These are phyloP conservation scores for Flaveria linearis DNA, from an alignment of 129 eudicot species.

Conservation along the genomic window DNA sequence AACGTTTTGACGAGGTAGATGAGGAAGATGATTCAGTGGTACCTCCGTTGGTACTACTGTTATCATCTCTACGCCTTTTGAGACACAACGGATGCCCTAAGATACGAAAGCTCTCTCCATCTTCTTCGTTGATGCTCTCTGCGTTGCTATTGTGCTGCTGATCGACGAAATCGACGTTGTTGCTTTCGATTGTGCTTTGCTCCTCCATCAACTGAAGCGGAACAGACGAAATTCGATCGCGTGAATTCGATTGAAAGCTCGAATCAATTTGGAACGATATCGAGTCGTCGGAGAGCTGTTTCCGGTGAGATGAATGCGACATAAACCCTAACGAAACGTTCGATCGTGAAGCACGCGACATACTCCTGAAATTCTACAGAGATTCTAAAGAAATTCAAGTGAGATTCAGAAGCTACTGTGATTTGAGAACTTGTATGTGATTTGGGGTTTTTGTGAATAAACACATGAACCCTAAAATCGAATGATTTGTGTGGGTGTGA, in stretches of 20 bases:
- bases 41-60: no score
- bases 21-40: constrained; percentile 49
- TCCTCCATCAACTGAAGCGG: constrained; percentile 78
- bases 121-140: constrained; percentile 27
- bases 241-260: constrained; percentile 37
- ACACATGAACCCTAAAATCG: no score
- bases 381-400: not conserved
- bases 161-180: constrained; percentile 33
- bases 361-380: constrained; percentile 37
- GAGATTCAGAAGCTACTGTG: not conserved
- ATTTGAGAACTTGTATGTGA: no score
- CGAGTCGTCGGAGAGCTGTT: constrained; percentile 50
- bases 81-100: constrained; percentile 80
- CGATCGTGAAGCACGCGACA: constrained; percentile 50
- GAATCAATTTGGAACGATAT: constrained; percentile 75
- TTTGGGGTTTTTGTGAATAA: no score
- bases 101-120: constrained; percentile 67
- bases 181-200: constrained; percentile 35
- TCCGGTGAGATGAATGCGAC: constrained; percentile 42
- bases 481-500: no score
- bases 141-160: constrained; percentile 4
- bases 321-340: constrained; percentile 53
- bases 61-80: constrained; percentile 65
- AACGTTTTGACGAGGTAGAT: constrained; percentile 32
- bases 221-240: constrained; percentile 35